Base-by-base conservation (phyloP, 2,329 filamentous ascomycete species). In the Aspergillus luchuensis region DNA sequence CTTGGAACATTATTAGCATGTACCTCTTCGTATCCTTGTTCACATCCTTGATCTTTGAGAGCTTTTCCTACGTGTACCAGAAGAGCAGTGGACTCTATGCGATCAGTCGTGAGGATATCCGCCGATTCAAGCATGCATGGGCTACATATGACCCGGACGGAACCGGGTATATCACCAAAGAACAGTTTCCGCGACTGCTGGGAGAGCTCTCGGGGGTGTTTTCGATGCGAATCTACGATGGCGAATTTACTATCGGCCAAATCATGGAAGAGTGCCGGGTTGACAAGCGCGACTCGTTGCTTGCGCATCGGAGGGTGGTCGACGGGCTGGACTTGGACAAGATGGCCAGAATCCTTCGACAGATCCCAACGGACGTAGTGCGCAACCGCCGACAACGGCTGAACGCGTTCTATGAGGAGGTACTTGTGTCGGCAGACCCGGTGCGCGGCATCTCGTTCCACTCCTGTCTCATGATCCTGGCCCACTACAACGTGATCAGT, bases 1-100 rank as follows among this genome's bases (percentile, higher is more conserved):
- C 90, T 4, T 99, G 95, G 95, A 99, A 99, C 80, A 94, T 99
- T 70, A 85, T 99, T 77, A 98, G 94, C 90, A 99, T 99, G 95
- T 99, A 99, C 79, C 96, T 99, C 71, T 99, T 99, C 72, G 94
- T 98, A 72, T 97, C 94, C 72, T 81, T 99, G 73, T 99, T 99
- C 76, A 94, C 99, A 61, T 99, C 95, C 52, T 87, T 99, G 74
- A 99, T 99, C 68, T 99, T 96, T 79, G 95, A 99, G 80, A 98
- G 93, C 78, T 99, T 99, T 83, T 97, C 92, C 75, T 99, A 99
- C 72, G 95, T 99, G 65, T 99, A 98, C 75, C 96, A 99, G 79
- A 87, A 92, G 64, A 97, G 94, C 62, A 97, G 91, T 71, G 92
- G 92, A n/a, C 84, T 97, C 68, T 92, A 91, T 5, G 89, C 91